Conservation (phyloP, 2,329 filamentous ascomycete genomes). For the Graphilbum sp. region DNA sequence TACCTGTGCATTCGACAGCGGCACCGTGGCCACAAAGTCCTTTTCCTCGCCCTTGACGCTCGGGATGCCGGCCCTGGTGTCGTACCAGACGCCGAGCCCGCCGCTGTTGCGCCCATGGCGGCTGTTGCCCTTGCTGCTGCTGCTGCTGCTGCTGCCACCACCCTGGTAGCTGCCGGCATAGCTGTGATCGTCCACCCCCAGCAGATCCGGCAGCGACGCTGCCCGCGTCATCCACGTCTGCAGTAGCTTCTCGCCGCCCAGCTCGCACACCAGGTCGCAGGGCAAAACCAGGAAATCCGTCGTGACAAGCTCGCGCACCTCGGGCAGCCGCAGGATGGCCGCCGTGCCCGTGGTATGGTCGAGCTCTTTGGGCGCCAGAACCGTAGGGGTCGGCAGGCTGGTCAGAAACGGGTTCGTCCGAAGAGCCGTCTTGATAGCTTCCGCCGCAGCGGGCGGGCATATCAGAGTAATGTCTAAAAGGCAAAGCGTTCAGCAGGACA, state of each 20-base stretch:
- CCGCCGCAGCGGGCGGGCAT: constrained; percentile 46
- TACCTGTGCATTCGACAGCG: constrained; percentile 30
- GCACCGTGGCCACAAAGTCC: constrained; percentile 72
- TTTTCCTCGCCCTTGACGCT: constrained; percentile 81
- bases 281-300: constrained; percentile 82
- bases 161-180: constrained; percentile 11
- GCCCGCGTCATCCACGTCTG: constrained; percentile 88
- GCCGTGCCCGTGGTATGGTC: constrained; percentile 79
- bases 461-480: constrained; percentile 39
- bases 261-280: constrained; percentile 83
- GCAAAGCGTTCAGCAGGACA: not conserved
- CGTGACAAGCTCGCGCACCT: constrained; percentile 63
- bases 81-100: constrained; percentile 80
- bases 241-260: constrained; percentile 65
- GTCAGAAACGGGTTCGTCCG: constrained; percentile 68
- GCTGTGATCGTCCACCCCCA: constrained; percentile 25
- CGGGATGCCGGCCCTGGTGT: constrained; percentile 53
- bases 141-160: constrained; percentile 5
- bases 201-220: constrained; percentile 47
- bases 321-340: constrained; percentile 68
- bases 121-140: not conserved
- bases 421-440: constrained; percentile 52
- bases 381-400: constrained; percentile 51
- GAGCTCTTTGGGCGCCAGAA: constrained; percentile 61
- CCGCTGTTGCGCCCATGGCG: constrained; percentile 38